Evolutionary conservation across 306 rosid genomes (phyloP), one percentile per base, ranked within the genome.

Genomic region (Acacia crassicarpa): DNA sequence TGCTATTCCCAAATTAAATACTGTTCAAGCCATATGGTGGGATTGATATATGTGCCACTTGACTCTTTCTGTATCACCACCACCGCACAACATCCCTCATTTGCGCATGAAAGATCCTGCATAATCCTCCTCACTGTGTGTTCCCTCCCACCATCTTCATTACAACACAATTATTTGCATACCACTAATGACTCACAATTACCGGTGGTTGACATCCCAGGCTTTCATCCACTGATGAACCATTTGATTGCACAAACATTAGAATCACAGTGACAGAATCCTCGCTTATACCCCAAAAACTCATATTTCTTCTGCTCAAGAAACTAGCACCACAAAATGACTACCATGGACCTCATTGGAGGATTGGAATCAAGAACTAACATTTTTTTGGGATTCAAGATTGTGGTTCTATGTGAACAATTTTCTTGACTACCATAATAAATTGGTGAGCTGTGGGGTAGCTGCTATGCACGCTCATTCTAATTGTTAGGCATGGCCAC

Each of bases 101-200:
- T 5, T 25, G 38, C 19, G 5, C 33, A 3, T 23, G 16, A 4
- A 23, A 59, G 35, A 59, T 23, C 23, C 66, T 23, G 16, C 66
- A 59, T 11, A 10, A 59, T 59, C 66, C 66, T 59, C 66, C 33
- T 59, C 16, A 59, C 33, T 22, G 16, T 59, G 33, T 59, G 32
- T 11, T 59, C 66, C 66, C 66, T 23, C 30, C 33, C 35, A 32
- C 35, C 35, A 59, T 23, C 12, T 59, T 59, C 33, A 59, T 59
- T 11, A 59, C 2, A 59, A 4, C 61, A 44, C 74, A 80, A 44
- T 74, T 40, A 80, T 75, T 84, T 58, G n/a, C 51, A 35, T 61
- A 49, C 81, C 81, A 80, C 81, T 79, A 19, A 72, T n/a, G 76
- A 32, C 17, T 72, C 38, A 46, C 48, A 68, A 45, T 46, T 35